These are phyloP conservation scores for Penicillium sumatraense DNA, from an alignment of 2,329 filamentous ascomycete genomes.

Conservation along the genomic window DNA sequence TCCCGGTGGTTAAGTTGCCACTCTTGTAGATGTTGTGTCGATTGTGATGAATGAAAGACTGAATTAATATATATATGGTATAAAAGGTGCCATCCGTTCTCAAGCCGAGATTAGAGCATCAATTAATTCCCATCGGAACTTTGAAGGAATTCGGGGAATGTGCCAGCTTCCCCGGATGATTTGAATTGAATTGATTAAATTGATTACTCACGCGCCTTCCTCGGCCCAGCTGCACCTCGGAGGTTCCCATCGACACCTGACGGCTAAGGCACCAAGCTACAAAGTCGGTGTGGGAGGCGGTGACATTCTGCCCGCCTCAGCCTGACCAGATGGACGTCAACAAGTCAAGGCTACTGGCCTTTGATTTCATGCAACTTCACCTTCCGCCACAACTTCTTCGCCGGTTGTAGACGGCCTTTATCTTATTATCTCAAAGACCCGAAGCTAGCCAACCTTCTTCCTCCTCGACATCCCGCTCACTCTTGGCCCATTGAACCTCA, in stretches of 20 bases:
- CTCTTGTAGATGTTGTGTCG: too few relatives aligned
- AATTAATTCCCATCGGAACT: neutral
- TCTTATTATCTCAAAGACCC: neutral
- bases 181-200: neutral
- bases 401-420: too few relatives aligned
- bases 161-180: neutral
- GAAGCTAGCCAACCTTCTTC: neutral
- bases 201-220: neutral
- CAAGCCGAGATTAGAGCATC: slow-evolving; percentile 1
- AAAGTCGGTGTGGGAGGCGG: neutral
- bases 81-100: too few relatives aligned
- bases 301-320: neutral
- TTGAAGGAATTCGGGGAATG: neutral
- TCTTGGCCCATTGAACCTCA: neutral
- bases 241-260: neutral
- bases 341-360: too few relatives aligned
- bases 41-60: too few relatives aligned
- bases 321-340: neutral
- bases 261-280: neutral
- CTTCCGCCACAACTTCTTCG: neutral
- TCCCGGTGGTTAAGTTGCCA: too few relatives aligned
- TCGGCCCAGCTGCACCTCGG: slow-evolving; percentile 1
- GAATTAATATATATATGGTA: too few relatives aligned
- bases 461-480: too few relatives aligned
- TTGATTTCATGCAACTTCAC: neutral